Evolutionary conservation across 331 rosid species (phyloP).

Genomic region (Malus hybrid): DNA sequence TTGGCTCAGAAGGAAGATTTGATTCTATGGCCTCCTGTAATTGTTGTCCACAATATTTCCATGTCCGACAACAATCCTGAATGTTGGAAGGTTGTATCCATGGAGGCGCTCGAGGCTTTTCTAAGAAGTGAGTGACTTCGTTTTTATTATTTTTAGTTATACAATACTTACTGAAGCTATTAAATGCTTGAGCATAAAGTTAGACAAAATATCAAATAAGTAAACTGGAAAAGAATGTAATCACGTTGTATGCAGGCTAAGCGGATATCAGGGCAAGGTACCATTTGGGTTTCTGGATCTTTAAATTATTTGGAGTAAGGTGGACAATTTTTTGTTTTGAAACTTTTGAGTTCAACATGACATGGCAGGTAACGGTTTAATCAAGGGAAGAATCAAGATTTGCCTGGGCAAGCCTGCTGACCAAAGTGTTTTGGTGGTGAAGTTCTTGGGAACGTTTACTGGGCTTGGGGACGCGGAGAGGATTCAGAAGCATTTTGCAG

Average conservation of each 20-base stretch:
- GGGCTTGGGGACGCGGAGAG: constrained; percentile 90
- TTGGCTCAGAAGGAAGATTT: constrained; percentile 87
- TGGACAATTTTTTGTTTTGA: not conserved
- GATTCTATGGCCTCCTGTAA: constrained; percentile 89
- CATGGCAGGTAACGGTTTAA: constrained; percentile 74
- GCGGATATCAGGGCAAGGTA: not conserved
- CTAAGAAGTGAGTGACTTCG: constrained; percentile 60
- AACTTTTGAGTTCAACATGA: constrained; percentile 10
- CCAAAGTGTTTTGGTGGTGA: constrained; percentile 77
- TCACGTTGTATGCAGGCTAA: not conserved
- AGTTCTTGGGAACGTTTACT: constrained; percentile 79
- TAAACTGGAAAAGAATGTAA: not conserved
- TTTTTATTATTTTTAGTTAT: not conserved
- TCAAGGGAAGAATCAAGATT: constrained; percentile 76
- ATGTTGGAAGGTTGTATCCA: constrained; percentile 71
- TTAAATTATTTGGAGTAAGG: not conserved
- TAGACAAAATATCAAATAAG: not conserved
- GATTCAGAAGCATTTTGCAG: constrained; percentile 52
- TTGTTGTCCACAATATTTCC: constrained; percentile 68
- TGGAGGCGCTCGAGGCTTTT: constrained; percentile 76
- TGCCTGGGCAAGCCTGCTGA: constrained; percentile 80
- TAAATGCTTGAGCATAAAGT: not conserved
- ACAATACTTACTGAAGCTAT: too few species aligned
- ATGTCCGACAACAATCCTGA: constrained; percentile 60
- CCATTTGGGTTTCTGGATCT: not conserved